phyloP scores from a whole-genome alignment of 129 eudicot genomes.

The Centrapalus pauciflorus region DNA sequence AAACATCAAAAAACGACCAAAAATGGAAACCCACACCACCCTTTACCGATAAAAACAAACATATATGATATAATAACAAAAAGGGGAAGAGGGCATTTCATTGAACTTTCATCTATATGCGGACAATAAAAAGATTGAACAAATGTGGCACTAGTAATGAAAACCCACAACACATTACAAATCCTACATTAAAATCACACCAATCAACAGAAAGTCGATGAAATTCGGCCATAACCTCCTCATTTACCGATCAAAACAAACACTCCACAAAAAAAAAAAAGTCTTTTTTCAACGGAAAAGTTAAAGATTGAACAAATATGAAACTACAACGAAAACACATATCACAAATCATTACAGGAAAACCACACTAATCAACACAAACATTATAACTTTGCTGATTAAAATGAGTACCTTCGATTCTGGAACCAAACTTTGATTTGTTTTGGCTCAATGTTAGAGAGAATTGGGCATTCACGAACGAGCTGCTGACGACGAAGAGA shows the following conservation, averaged over 20 bases:
- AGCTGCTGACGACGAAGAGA: constrained; percentile 30
- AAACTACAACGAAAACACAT: background rate
- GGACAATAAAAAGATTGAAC: background rate
- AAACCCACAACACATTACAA: constrained; percentile 1
- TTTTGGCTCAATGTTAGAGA: constrained; percentile 33
- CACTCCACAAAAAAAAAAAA: background rate
- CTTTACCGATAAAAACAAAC: background rate
- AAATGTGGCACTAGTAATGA: background rate
- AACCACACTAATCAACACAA: background rate
- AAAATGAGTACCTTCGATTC: constrained; percentile 32
- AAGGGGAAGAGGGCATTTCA: no score
- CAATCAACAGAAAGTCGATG: background rate
- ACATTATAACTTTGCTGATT: background rate
- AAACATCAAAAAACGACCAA: no score
- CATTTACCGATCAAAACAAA: background rate
- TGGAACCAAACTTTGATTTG: constrained; percentile 47
- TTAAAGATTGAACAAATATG: no score
- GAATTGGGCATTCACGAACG: constrained; percentile 35
- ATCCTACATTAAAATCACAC: background rate
- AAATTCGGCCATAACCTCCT: background rate
- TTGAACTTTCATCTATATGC: no score
- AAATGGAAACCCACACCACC: no score
- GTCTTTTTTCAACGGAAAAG: background rate
- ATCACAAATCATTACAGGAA: background rate
- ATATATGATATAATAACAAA: background rate